Evolutionary conservation across 2,329 filamentous ascomycete species (phyloP), one percentile per base, ranked within the genome.

Genomic region (Aspergillus texensis): DNA sequence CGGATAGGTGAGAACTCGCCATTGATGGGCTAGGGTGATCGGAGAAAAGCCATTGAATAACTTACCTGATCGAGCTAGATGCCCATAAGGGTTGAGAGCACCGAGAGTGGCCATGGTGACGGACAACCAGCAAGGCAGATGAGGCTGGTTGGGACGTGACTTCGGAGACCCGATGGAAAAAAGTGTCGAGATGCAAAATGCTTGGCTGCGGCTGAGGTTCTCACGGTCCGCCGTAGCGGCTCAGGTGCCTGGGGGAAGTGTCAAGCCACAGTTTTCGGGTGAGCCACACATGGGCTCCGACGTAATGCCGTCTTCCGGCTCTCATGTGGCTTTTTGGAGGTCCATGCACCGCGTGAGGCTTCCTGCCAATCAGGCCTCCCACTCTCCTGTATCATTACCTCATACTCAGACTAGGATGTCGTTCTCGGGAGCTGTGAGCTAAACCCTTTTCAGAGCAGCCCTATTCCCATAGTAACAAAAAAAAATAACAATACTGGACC

Each of bases 51-150:
- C 28, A 34, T 54, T 19, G 34, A 10, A 9, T 32, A n/a, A 66
- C 70, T 62, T 72, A 80, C 78, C 75, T 65, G 77, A 70, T 65
- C 77, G 77, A 66, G 76, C 63, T 63, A 80, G 68, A 67, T 76
- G 77, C 68, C 77, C 75, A 62, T 75, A 78, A 24, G 73, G 73
- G 68, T 75, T 71, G 53, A 77, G 63, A 67, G 73, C 70, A 66
- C 73, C 77, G 70, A 79, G 76, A 71, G 77, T 74, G 70, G 77
- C 77, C 77, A 78, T 79, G 64, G 61, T 56, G 64, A 67, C 48
- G 48, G 48, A 52, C 48, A 52, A 57, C 34, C 62, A 64, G 57
- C 61, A 61, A 52, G 48, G 16, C 48, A 52, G 48, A 34, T 52
- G 28, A 52, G 28, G 28, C 28, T 66, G 68, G 43, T 54, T 67